Percentiles rank a stretch among this genome's conserved stretches.
Conservation (phyloP, 148 eudicot species). For the Persicaria tinctoria region DNA sequence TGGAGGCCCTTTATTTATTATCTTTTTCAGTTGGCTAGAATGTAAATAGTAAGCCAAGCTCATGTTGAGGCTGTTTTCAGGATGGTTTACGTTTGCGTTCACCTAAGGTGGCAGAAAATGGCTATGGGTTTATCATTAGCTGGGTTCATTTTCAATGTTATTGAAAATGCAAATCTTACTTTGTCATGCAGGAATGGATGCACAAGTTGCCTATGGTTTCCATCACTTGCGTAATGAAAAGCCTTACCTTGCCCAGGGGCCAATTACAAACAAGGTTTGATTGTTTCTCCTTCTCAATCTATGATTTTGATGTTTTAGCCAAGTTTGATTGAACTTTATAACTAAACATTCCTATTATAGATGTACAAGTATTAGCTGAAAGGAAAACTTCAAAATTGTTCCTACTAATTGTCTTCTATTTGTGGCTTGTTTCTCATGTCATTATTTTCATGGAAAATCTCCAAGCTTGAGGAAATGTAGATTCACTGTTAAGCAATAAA, state of each 20-base stretch:
- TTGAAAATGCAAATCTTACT: not conserved
- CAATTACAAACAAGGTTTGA: slow-evolving; percentile 72
- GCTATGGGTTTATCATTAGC: not conserved
- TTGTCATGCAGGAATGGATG: slow-evolving; percentile 73
- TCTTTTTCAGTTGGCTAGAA: not conserved
- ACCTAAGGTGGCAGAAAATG: not conserved
- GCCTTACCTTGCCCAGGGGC: slow-evolving; percentile 93
- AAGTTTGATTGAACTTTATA: not conserved
- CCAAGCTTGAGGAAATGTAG: not conserved
- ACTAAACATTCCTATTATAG: not conserved
- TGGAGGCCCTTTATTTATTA: not conserved
- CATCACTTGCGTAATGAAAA: slow-evolving; percentile 82
- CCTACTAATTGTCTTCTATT: not conserved
- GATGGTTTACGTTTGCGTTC: not conserved
- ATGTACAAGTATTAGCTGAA: not conserved
- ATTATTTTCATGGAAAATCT: not conserved
- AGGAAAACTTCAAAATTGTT: not conserved
- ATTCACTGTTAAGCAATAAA: not conserved
- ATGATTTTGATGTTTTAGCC: not conserved
- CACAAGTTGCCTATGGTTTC: slow-evolving; percentile 88
- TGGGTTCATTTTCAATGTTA: not conserved
- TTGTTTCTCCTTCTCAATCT: not conserved
- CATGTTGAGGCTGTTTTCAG: not conserved
- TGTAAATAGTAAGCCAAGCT: not conserved
- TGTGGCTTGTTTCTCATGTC: not conserved